Evolutionary conservation across 1,284 basidiomycete genomes (phyloP).

Genomic region (Wolfiporia cocos): DNA sequence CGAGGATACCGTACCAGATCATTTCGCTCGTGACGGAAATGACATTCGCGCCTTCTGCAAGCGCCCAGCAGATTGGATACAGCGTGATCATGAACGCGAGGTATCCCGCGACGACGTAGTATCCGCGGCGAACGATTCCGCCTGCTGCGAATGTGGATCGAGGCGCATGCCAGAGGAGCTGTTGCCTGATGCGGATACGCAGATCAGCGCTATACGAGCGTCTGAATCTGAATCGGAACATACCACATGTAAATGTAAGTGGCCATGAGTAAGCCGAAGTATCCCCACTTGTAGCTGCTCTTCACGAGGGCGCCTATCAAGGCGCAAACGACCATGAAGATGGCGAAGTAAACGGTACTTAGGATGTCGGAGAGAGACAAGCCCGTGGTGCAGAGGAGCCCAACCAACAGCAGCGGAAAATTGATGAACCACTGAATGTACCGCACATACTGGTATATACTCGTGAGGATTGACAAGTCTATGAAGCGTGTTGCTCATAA

Average conservation of each 20-base stretch:
- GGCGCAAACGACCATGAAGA: conserved; percentile 40
- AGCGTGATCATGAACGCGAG: conserved; percentile 43
- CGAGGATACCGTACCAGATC: conserved; percentile 54
- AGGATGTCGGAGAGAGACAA: conserved; percentile 44
- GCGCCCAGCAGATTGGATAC: conserved; percentile 41
- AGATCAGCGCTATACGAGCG: not conserved
- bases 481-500: not conserved
- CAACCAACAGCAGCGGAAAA: conserved; percentile 44
- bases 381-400: conserved; percentile 40
- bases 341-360: conserved; percentile 41
- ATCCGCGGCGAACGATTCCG: conserved; percentile 31
- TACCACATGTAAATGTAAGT: conserved; percentile 40
- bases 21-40: conserved; percentile 36
- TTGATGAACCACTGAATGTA: conserved; percentile 52
- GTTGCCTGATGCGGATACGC: conserved; percentile 24
- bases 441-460: conserved; percentile 31
- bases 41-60: conserved; percentile 38
- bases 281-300: conserved; percentile 44
- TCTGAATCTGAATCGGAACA: conserved; percentile 17
- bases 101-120: conserved; percentile 32
- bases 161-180: conserved; percentile 20
- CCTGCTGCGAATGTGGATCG: conserved; percentile 28
- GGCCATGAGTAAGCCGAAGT: conserved; percentile 35
- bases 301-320: conserved; percentile 40
- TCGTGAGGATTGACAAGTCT: conserved; percentile 1